Evolutionary conservation across 2,329 filamentous ascomycete species (phyloP).

Genomic region (Tolypocladium ophioglossoides): DNA sequence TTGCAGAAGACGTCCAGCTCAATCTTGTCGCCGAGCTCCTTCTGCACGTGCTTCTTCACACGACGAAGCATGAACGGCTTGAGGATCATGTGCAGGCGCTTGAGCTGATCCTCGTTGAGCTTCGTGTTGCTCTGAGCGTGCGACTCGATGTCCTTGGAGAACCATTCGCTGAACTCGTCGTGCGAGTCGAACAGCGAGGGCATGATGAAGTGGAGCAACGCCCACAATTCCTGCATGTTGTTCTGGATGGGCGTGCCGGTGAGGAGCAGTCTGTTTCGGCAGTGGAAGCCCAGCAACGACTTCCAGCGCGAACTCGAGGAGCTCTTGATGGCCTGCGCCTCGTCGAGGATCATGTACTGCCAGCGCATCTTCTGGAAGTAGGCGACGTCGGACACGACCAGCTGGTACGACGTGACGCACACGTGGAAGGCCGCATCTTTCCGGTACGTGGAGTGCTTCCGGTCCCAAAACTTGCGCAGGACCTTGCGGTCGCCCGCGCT

Average conservation of each 20-base stretch:
- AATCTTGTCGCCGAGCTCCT: slow-evolving; percentile 97
- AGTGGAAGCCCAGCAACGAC: slow-evolving; percentile 85
- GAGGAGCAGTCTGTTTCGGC: slow-evolving; percentile 83
- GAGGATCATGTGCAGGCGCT: slow-evolving; percentile 94
- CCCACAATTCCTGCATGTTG: slow-evolving; percentile 99
- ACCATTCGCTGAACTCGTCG: slow-evolving; percentile 90
- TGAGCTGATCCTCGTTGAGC: slow-evolving; percentile 94
- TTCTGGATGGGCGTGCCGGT: slow-evolving; percentile 98
- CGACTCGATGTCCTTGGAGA: slow-evolving; percentile 92
- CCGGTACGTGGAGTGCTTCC: slow-evolving; percentile 92
- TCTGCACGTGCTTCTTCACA: slow-evolving; percentile 99
- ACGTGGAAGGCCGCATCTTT: slow-evolving; percentile 93
- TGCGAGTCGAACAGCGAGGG: slow-evolving; percentile 94
- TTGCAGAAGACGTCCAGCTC: slow-evolving; percentile 95
- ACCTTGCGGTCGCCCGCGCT: slow-evolving; percentile 90
- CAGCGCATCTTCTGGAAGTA: slow-evolving; percentile 99
- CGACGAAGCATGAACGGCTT: slow-evolving; percentile 99
- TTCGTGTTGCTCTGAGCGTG: slow-evolving; percentile 99
- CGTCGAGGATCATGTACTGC: slow-evolving; percentile 99
- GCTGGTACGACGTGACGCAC: slow-evolving; percentile 90
- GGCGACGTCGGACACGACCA: slow-evolving; percentile 89
- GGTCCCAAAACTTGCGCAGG: slow-evolving; percentile 96
- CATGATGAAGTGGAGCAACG: slow-evolving; percentile 98
- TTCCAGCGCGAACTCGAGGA: slow-evolving; percentile 96
- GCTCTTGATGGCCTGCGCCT: slow-evolving; percentile 98